A percentile compares a stretch with the other conserved stretches of the same genome.
Conservation (phyloP, 306 rosid species). For the Ziziphus jujuba region DNA sequence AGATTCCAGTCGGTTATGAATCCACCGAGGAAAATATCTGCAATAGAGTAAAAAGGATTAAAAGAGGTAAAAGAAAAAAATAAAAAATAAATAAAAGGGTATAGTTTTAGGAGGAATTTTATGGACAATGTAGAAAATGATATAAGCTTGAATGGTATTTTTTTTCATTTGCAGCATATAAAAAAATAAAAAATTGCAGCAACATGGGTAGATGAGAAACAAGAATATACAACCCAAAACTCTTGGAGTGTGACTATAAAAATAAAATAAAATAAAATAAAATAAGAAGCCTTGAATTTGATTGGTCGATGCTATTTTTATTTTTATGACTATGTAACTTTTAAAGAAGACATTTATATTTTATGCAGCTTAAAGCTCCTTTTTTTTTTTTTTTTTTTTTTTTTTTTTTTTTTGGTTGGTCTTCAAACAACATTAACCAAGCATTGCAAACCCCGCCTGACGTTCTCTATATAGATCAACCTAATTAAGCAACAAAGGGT, state of each 20-base stretch:
- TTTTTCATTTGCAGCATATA: neutral
- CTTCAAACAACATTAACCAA: too few relatives aligned
- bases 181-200: neutral
- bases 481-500: neutral
- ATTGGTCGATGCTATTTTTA: slow-evolving; percentile 5
- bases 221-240: slow-evolving; percentile 18
- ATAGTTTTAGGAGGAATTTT: neutral
- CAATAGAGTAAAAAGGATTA: neutral
- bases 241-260: neutral
- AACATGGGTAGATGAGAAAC: neutral
- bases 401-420: too few relatives aligned
- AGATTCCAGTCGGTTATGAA: too few relatives aligned
- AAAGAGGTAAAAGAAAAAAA: neutral
- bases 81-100: too few relatives aligned
- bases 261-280: too few relatives aligned
- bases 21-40: neutral
- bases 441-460: neutral
- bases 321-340: neutral
- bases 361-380: too few relatives aligned
- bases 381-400: too few relatives aligned
- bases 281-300: neutral
- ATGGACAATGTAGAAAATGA: slow-evolving; percentile 22
- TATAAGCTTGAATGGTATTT: neutral
- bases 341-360: slow-evolving; percentile 17
- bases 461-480: slow-evolving; percentile 16